Base-by-base conservation (phyloP, 108 stramenopile genomes). In the Chaetoceros tenuissimus region DNA sequence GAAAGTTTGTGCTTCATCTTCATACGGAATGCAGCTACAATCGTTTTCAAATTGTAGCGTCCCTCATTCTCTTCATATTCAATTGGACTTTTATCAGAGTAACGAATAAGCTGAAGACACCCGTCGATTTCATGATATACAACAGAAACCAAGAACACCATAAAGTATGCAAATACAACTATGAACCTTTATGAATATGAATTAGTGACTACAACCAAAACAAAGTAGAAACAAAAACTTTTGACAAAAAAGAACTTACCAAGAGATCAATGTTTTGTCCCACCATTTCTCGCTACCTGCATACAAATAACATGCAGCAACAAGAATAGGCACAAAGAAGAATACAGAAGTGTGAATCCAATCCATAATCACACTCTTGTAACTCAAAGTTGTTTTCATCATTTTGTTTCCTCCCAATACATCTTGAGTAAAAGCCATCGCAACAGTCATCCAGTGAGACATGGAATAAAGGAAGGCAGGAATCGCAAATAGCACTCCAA, bases 391-490 rank as follows among this genome's bases (percentile, higher is more conserved):
- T 18, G 53, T 60, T 53, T 52, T 67, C 55, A 68, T 30, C 64
- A 77, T 27, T 27, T 17, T 44, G 58, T 75, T 69, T 55, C 80
- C 69, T 44, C 60, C 51, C 51, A 56, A 80, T 0, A 67, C 60
- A 51, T 87, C 85, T 8, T 46, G 19, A 0, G 79, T 72, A 45
- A 75, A 81, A 5, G 67, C 67, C 23, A 60, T 63, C 25, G 81
- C 78, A 64, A 87, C 68, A 52, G 82, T 74, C 68, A 87, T 62
- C 24, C 74, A 57, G 18, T 67, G 66, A 7, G 77, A 56, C 50
- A 87, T 71, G 16, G 70, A 69, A 53, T 69, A 63, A 10, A 77
- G 40, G 48, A 82, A 73, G 13, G 71, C 34, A 2, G 75, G 66
- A 27, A 87, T 64, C 13, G 68, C 50, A 26, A 83, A 27, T 19